Evolutionary conservation across 1,139 yeast species (phyloP).

Genomic region (Scheffersomyces insectosa): DNA sequence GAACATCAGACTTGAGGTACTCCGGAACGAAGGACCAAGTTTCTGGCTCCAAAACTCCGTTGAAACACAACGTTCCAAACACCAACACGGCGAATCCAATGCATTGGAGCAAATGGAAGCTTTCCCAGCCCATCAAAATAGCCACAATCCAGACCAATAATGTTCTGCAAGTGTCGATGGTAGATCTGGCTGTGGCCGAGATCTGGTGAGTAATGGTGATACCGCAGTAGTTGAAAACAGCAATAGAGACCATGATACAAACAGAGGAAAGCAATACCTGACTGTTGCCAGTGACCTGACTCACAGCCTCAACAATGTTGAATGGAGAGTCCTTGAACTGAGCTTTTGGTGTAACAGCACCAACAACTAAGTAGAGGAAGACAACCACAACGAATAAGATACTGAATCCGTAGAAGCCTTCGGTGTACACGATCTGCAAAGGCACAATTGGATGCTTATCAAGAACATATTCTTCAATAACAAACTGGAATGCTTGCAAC

Average conservation of each 20-base stretch:
- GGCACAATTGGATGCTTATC: conserved; percentile 58
- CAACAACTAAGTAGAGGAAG: conserved; percentile 43
- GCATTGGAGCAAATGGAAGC: conserved; percentile 59
- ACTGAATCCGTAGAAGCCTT: conserved; percentile 66
- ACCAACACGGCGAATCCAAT: conserved; percentile 66
- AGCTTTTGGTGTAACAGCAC: conserved; percentile 28
- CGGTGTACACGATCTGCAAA: conserved; percentile 68
- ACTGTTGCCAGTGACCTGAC: conserved; percentile 46
- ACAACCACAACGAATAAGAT: conserved; percentile 48
- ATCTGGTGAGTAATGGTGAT: conserved; percentile 63
- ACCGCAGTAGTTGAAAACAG: conserved; percentile 74
- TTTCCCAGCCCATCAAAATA: conserved; percentile 75
- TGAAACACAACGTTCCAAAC: conserved; percentile 73
- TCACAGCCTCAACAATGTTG: conserved; percentile 54
- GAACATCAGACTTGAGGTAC: conserved; percentile 30
- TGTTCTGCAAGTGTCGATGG: conserved; percentile 79
- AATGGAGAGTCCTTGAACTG: conserved; percentile 51
- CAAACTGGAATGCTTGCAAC: conserved; percentile 75
- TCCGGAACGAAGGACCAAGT: conserved; percentile 47
- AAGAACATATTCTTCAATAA: conserved; percentile 71
- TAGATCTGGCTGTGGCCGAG: conserved; percentile 78
- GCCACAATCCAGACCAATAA: conserved; percentile 79
- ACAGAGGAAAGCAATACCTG: conserved; percentile 54
- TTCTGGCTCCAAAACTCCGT: conserved; percentile 61
- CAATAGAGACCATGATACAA: conserved; percentile 70